These are phyloP conservation scores for Eimeria tenella DNA, from an alignment of 169 alveolate species.

Conservation along the genomic window DNA sequence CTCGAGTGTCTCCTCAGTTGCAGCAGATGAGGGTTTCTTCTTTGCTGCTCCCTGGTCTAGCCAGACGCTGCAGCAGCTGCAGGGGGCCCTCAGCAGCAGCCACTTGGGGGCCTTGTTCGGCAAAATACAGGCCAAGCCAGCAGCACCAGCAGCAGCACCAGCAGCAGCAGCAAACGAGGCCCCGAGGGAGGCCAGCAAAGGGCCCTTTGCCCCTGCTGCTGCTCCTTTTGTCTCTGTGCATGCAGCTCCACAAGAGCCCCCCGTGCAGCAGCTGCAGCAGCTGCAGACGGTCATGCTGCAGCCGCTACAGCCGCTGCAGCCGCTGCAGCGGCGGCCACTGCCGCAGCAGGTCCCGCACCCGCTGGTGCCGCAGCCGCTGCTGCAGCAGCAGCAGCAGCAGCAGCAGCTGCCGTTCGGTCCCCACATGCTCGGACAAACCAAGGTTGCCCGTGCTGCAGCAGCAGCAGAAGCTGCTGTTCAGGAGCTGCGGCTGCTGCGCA, in stretches of 20 bases:
- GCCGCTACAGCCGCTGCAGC: background rate
- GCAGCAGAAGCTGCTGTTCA: constrained; percentile 15
- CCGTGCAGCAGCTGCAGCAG: background rate
- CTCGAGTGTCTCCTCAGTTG: background rate
- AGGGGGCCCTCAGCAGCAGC: background rate
- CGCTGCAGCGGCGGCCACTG: constrained; percentile 6
- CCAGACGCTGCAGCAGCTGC: constrained; percentile 38
- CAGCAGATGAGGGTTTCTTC: constrained; percentile 25
- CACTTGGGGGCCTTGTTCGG: background rate
- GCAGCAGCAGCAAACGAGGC: background rate
- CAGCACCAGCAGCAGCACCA: constrained; percentile 21
- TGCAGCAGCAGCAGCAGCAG: constrained; percentile 3
- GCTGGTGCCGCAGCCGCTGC: background rate
- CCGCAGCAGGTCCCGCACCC: background rate
- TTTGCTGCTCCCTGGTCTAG: background rate
- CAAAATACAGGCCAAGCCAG: background rate
- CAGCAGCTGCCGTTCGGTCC: background rate
- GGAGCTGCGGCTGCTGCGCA: background rate
- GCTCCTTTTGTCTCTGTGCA: background rate
- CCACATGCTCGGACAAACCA: background rate
- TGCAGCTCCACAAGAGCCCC: background rate
- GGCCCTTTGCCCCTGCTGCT: background rate
- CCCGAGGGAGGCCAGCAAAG: background rate
- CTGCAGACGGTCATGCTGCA: background rate
- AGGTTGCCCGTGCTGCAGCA: background rate